Evolutionary conservation across 2,329 filamentous ascomycete genomes (phyloP).

Genomic region (Hymenoscyphus scutula): DNA sequence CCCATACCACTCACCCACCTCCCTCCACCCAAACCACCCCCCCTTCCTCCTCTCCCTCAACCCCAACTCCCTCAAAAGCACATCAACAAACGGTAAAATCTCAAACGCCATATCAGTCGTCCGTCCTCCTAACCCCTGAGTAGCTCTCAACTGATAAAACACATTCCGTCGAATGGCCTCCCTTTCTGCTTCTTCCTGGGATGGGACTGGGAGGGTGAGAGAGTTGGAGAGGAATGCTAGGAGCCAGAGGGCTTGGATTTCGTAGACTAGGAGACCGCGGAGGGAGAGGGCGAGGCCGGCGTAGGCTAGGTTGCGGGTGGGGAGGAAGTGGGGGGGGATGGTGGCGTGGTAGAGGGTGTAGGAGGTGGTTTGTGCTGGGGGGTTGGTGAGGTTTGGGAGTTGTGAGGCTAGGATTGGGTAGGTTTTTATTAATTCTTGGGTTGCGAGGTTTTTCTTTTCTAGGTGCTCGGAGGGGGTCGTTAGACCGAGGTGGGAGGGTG

Average conservation of each 20-base stretch:
- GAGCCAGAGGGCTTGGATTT: slow-evolving; percentile 57
- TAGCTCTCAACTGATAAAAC: slow-evolving; percentile 67
- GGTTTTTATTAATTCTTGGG: slow-evolving; percentile 49
- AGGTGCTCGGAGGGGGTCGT: background rate
- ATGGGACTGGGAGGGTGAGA: slow-evolving; percentile 40
- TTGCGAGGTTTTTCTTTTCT: slow-evolving; percentile 46
- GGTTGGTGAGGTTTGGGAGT: background rate
- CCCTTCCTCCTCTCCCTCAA: slow-evolving; percentile 54
- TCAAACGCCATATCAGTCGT: slow-evolving; percentile 75
- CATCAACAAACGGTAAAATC: slow-evolving; percentile 67
- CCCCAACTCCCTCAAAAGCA: slow-evolving; percentile 41
- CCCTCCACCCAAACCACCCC: slow-evolving; percentile 42
- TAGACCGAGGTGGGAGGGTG: slow-evolving; percentile 11
- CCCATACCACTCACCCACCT: slow-evolving; percentile 42
- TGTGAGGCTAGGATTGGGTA: slow-evolving; percentile 34
- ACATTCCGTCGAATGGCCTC: slow-evolving; percentile 55
- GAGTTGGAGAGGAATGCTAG: slow-evolving; percentile 57
- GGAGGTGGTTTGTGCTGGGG: slow-evolving; percentile 30
- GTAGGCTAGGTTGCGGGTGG: slow-evolving; percentile 45
- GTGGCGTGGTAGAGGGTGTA: slow-evolving; percentile 44
- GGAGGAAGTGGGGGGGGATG: slow-evolving; percentile 41
- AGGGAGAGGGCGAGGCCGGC: slow-evolving; percentile 45
- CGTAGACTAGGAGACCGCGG: slow-evolving; percentile 40
- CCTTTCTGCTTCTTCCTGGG: slow-evolving; percentile 36
- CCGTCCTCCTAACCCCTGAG: slow-evolving; percentile 59